Percentiles rank a stretch among this genome's conserved stretches.
Evolutionary conservation across 2,329 filamentous ascomycete species (phyloP).

Genomic region (Calonectria pseudoturangicola): DNA sequence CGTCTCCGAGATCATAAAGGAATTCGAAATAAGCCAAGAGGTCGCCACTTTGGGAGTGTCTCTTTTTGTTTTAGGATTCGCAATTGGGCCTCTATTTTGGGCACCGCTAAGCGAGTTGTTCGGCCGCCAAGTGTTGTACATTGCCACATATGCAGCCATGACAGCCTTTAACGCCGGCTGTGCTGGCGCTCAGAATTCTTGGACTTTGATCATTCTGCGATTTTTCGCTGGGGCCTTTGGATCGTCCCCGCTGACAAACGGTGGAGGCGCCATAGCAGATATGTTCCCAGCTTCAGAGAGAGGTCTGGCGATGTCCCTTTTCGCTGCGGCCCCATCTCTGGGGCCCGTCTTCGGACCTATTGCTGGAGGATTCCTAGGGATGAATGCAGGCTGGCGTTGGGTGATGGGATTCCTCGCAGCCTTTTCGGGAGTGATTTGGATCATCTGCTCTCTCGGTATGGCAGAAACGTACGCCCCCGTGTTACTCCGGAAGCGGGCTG

Average conservation of each 20-base stretch:
- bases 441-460: conserved; percentile 2
- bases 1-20: neutral
- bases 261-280: conserved; percentile 78
- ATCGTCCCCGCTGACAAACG: conserved; percentile 77
- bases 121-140: neutral
- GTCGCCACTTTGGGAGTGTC: neutral
- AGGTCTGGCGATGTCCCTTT: conserved; percentile 6
- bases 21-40: neutral
- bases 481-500: neutral
- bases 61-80: neutral
- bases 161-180: conserved; percentile 9
- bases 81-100: neutral
- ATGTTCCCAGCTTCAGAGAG: conserved; percentile 57
- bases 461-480: conserved; percentile 13
- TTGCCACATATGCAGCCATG: neutral
- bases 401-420: conserved; percentile 12
- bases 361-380: neutral
- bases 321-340: neutral
- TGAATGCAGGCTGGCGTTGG: conserved; percentile 12
- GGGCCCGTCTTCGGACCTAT: neutral
- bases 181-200: neutral
- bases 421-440: conserved; percentile 2
- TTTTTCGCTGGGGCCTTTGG: conserved; percentile 80
- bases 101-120: conserved; percentile 1
- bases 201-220: conserved; percentile 75